Conservation (phyloP, 192 early-diverging fungal genomes). For the Phlyctochytrium bullatum region DNA sequence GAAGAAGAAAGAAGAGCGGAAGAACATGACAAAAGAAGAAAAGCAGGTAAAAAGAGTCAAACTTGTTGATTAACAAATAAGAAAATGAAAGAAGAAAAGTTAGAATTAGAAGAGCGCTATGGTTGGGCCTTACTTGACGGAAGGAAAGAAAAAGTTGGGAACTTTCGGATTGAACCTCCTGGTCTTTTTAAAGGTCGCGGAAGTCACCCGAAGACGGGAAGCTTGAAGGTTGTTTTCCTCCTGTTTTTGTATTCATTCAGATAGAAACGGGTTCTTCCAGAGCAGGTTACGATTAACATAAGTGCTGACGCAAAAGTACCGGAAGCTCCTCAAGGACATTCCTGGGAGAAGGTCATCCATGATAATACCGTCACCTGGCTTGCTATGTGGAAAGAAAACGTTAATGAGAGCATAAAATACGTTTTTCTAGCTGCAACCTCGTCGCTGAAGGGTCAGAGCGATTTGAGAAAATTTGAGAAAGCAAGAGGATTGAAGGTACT, state of each 20-base stretch:
- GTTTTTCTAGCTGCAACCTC: constrained; percentile 91
- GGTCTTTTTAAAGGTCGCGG: constrained; percentile 96
- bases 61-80: not conserved
- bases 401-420: constrained; percentile 91
- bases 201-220: constrained; percentile 92
- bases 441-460: constrained; percentile 94
- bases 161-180: constrained; percentile 96
- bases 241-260: not conserved
- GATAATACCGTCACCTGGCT: constrained; percentile 95
- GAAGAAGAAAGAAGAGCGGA: constrained; percentile 72
- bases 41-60: constrained; percentile 55
- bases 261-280: constrained; percentile 79
- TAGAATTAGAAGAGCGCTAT: constrained; percentile 71
- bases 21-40: constrained; percentile 84
- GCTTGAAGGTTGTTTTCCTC: constrained; percentile 64
- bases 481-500: constrained; percentile 77
- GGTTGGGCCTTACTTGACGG: constrained; percentile 77
- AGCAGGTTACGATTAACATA: constrained; percentile 93
- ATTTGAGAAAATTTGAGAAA: constrained; percentile 94
- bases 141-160: constrained; percentile 94
- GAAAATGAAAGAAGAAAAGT: constrained; percentile 65
- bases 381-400: constrained; percentile 98
- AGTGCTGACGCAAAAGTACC: constrained; percentile 75
- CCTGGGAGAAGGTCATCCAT: constrained; percentile 82
- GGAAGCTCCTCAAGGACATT: constrained; percentile 80